Percentiles rank a stretch among this genome's conserved stretches.
Conservation (phyloP, 1,284 basidiomycete species). For the Naganishia liquefaciens region DNA sequence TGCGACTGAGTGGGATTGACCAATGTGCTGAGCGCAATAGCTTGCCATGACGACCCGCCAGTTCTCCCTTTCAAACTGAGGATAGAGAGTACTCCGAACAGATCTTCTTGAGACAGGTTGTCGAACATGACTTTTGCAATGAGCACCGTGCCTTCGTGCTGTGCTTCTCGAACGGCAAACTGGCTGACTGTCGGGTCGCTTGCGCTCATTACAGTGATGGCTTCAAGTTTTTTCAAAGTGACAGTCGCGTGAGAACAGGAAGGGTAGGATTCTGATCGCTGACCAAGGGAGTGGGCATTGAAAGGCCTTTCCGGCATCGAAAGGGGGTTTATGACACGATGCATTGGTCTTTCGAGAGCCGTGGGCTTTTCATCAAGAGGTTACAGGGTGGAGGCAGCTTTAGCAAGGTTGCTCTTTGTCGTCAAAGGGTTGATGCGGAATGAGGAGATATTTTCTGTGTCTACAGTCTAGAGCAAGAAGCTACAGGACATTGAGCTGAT, state of each 20-base stretch:
- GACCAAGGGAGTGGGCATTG: no score
- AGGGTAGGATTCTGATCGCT: no score
- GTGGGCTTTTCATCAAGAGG: no score
- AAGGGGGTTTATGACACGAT: no score
- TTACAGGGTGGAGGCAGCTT: no score
- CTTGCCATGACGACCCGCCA: not conserved
- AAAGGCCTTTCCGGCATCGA: no score
- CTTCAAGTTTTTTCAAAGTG: no score
- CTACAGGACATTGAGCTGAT: not conserved
- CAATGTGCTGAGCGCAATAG: constrained; percentile 2
- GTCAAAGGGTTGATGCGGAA: not conserved
- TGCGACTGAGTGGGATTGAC: not conserved
- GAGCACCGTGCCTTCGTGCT: not conserved
- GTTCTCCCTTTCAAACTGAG: not conserved
- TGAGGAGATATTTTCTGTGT: not conserved
- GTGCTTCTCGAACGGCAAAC: not conserved
- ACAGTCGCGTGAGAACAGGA: no score
- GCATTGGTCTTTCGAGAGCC: no score
- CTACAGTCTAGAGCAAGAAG: not conserved
- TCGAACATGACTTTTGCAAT: not conserved
- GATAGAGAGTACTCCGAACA: not conserved
- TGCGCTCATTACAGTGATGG: no score
- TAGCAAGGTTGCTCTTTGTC: no score
- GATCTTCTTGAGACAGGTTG: not conserved
- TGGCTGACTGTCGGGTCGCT: not conserved